Percentiles rank a stretch among this genome's conserved stretches.
Evolutionary conservation across 371 early-diverging fungal genomes (phyloP).

Genomic region (Mucor sp.): DNA sequence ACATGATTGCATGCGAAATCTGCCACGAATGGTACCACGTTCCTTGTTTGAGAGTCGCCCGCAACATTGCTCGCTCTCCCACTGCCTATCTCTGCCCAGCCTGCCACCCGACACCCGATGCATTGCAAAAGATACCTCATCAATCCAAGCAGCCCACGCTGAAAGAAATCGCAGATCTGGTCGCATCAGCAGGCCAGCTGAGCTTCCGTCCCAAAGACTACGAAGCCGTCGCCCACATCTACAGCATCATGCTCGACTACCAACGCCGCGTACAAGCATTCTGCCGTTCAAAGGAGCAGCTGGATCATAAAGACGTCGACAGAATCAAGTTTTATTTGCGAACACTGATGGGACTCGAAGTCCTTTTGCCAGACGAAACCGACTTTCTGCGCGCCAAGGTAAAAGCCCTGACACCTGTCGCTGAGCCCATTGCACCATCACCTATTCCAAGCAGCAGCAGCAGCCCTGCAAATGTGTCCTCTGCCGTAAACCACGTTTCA

Average conservation of each 20-base stretch:
- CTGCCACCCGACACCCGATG: conserved; percentile 40
- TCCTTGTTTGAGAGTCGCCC: conserved; percentile 64
- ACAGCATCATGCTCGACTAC: conserved; percentile 36
- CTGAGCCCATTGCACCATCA: not conserved
- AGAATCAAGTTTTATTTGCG: conserved; percentile 51
- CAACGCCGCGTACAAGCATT: conserved; percentile 41
- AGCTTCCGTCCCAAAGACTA: conserved; percentile 62
- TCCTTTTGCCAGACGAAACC: conserved; percentile 48
- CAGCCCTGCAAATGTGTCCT: not conserved
- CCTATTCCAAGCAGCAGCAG: not conserved
- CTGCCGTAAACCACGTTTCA: not conserved
- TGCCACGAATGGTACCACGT: conserved; percentile 85
- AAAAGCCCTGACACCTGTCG: conserved; percentile 32
- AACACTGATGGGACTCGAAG: conserved; percentile 61
- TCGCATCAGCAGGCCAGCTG: conserved; percentile 47
- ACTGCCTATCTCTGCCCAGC: conserved; percentile 69
- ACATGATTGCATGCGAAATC: conserved; percentile 82
- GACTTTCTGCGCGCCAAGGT: conserved; percentile 50
- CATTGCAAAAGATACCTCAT: conserved; percentile 7
- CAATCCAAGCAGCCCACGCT: conserved; percentile 41
- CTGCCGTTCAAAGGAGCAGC: conserved; percentile 38
- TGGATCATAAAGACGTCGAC: conserved; percentile 37
- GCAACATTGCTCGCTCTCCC: conserved; percentile 57
- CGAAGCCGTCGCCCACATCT: conserved; percentile 50
- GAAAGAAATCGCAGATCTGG: conserved; percentile 45